These are phyloP conservation scores for Chaetoceros muelleri DNA, from an alignment of 108 stramenopile species.

Conservation along the genomic window DNA sequence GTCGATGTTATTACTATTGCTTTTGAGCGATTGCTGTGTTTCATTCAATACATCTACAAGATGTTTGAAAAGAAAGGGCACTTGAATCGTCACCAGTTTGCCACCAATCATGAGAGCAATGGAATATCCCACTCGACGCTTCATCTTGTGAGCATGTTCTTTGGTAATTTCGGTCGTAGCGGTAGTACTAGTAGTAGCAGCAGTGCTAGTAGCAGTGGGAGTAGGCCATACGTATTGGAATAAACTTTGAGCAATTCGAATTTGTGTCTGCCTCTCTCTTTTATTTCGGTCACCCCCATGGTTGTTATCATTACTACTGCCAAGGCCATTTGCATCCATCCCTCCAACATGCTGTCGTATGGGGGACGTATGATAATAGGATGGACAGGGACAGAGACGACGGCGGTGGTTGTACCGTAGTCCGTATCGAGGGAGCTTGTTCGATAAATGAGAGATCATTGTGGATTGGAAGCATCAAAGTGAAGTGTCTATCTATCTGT, in stretches of 20 bases:
- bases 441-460: too few relatives aligned
- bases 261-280: not conserved
- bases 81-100: slow-evolving; percentile 88
- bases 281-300: not conserved
- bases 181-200: not conserved
- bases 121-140: slow-evolving; percentile 62
- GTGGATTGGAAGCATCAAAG: too few relatives aligned
- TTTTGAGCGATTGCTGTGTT: slow-evolving; percentile 18
- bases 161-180: slow-evolving; percentile 2
- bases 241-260: slow-evolving; percentile 13
- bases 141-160: slow-evolving; percentile 17
- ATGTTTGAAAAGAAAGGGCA: slow-evolving; percentile 93
- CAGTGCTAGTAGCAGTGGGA: not conserved
- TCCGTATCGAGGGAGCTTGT: too few relatives aligned
- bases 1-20: not conserved
- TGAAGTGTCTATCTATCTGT: too few relatives aligned
- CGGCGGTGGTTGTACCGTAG: too few relatives aligned
- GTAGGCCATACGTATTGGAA: slow-evolving; percentile 15
- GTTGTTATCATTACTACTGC: not conserved
- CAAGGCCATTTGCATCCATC: not conserved
- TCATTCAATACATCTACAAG: slow-evolving; percentile 59
- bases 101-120: slow-evolving; percentile 83
- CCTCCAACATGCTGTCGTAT: not conserved
- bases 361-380: not conserved
- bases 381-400: too few relatives aligned